A percentile compares a stretch with the other conserved stretches of the same genome.
Conservation (phyloP, 1,284 basidiomycete species). For the Leccinum huronense region DNA sequence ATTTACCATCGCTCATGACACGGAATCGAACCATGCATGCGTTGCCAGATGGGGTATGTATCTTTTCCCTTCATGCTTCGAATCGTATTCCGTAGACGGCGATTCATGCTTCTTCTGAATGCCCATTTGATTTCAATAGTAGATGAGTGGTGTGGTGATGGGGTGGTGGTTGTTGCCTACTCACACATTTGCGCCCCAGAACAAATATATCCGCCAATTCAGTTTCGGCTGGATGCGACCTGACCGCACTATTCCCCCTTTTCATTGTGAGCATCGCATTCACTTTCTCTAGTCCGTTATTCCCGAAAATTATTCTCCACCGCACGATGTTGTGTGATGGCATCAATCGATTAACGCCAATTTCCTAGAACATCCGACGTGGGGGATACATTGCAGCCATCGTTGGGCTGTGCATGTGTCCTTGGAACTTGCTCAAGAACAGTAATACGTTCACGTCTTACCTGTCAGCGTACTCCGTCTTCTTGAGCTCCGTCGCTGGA, state of each 20-base stretch:
- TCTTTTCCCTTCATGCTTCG: slow-evolving; percentile 7
- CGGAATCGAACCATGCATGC: slow-evolving; percentile 4
- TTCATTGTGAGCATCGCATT: slow-evolving; percentile 56
- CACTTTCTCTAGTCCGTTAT: not conserved
- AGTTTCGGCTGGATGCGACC: slow-evolving; percentile 81
- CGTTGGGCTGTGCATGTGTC: slow-evolving; percentile 72
- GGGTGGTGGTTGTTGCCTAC: slow-evolving; percentile 7
- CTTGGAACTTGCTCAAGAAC: slow-evolving; percentile 79
- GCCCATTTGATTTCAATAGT: not conserved
- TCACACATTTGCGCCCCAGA: slow-evolving; percentile 33
- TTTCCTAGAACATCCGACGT: slow-evolving; percentile 70
- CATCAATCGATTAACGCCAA: slow-evolving; percentile 5
- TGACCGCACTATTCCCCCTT: slow-evolving; percentile 77
- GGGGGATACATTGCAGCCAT: slow-evolving; percentile 79
- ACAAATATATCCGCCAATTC: slow-evolving; percentile 86
- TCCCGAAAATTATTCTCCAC: not conserved
- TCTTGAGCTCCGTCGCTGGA: slow-evolving; percentile 78
- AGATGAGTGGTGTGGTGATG: not conserved
- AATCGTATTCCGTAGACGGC: slow-evolving; percentile 20
- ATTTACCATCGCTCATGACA: not conserved
- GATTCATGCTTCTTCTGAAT: slow-evolving; percentile 17
- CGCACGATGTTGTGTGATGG: not conserved
- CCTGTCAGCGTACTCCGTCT: slow-evolving; percentile 81
- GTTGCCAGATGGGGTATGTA: slow-evolving; percentile 31
- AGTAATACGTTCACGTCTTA: slow-evolving; percentile 82